Conservation (phyloP, 2,329 filamentous ascomycete species). For the Exophiala alcalophila region DNA sequence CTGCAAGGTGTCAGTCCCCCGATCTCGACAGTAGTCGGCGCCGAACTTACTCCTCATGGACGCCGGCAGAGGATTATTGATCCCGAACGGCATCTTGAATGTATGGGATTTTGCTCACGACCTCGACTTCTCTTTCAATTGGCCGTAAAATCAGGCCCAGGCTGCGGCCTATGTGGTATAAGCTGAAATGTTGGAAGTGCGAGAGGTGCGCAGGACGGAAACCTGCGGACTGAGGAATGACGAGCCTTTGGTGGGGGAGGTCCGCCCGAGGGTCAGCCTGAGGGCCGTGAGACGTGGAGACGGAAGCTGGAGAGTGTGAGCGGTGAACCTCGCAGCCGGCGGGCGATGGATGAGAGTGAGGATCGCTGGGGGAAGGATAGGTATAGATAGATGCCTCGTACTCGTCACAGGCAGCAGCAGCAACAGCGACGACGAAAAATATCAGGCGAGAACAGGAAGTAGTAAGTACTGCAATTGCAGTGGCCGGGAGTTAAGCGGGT, state of each 20-base stretch:
- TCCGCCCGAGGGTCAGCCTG: too few relatives aligned
- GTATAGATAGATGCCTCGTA: constrained; percentile 2
- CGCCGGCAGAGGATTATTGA: constrained; percentile 42
- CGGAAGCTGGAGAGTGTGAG: too few relatives aligned
- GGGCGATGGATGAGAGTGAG: background rate
- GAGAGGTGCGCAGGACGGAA: constrained; percentile 14
- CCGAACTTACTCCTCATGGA: constrained; percentile 46
- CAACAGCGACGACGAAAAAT: background rate
- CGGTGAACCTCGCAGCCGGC: too few relatives aligned
- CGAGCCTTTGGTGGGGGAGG: constrained; percentile 8
- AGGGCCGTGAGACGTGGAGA: background rate
- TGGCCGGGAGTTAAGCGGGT: too few relatives aligned
- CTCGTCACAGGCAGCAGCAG: constrained; percentile 11
- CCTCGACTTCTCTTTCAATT: constrained; percentile 7
- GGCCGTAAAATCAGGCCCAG: constrained; percentile 5
- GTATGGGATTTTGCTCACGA: background rate
- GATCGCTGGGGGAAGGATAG: background rate
- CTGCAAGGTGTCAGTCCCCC: constrained; percentile 48
- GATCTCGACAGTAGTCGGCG: constrained; percentile 28
- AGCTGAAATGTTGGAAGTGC: constrained; percentile 8
- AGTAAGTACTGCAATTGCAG: too few relatives aligned
- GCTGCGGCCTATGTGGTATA: constrained; percentile 4
- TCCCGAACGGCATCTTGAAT: constrained; percentile 28
- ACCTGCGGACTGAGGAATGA: constrained; percentile 10
- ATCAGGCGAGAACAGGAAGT: too few relatives aligned